Evolutionary conservation across 495 filamentous ascomycete species (phyloP), one percentile per base, ranked within the genome.

Genomic region (Aspergillus ostianus): DNA sequence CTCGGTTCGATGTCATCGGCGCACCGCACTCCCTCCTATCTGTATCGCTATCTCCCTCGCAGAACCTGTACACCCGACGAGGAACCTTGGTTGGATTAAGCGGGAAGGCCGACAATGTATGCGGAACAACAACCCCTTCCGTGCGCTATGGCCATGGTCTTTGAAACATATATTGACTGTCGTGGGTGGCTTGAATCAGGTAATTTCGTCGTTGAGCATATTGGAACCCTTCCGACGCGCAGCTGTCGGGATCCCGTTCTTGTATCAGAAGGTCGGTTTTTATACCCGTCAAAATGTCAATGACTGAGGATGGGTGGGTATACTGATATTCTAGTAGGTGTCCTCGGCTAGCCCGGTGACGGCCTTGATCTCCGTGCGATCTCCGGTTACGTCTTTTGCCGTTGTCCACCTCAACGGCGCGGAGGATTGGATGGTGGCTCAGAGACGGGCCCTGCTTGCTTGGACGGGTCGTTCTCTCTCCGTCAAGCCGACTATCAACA

Each of bases 361-460:
- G 7, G 90, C 90, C 32, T 77, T 98, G 58, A 87, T 98, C 55
- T 89, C 90, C 21, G 90, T 93, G 30, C 94, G 91, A 70, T 90
- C 91, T 3, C 85, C 89, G 6, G 81, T 84, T 51, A 91, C 92
- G 0, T 93, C 92, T 9, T 92, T 98, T 65, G 85, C 86, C 19
- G 85, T 96, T 18, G 80, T 98, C 18, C 85, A 93, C 66, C 84
- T 98, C 41, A 90, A 98, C 80, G 94, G 94, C 29, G 90, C 91
- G n/a, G 84, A 89, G 58, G 94, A 98, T 77, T 98, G 95, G 94
- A 92, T 93, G 80, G 76, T 98, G 27, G 81, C 89, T 12, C 93
- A 96, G 70, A 80, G 90, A 53, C 85, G 88, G 59, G 91, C 90
- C 9, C 80, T 98, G 56, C 81, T 97, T 12, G 95, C 94, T 56